Evolutionary conservation across 139 green algal species (phyloP), one percentile per base, ranked within the genome.

Genomic region (Tetradesmus lagerheimii): DNA sequence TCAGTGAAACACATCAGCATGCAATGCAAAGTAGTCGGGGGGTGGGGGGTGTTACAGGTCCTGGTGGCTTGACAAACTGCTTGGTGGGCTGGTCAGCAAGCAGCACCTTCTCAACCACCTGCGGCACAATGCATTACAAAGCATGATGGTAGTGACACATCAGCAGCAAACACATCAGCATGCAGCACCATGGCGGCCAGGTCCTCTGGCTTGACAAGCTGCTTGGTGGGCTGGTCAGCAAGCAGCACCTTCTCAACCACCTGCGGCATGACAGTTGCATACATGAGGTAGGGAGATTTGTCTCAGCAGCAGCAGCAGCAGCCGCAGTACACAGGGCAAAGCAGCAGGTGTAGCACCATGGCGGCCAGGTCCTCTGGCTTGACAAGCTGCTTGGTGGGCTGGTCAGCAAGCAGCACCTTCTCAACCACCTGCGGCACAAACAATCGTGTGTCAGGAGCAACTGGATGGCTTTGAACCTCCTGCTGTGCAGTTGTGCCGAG

Each of bases 1-100:
- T n/a, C n/a, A n/a, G 14, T 57, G 14, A 12, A 57, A 12, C 14
- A 0, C 14, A 18, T 57, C 14, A 12, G 14, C 45, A 18, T 12
- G 45, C 11, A 57, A 57, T n/a, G n/a, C n/a, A n/a, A n/a, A n/a
- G n/a, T n/a, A n/a, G n/a, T n/a, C n/a, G n/a, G n/a, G n/a, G n/a
- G n/a, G 83, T 98, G n/a, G n/a, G n/a, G n/a, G n/a, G n/a, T n/a
- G n/a, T n/a, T n/a, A n/a, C n/a, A n/a, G n/a, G n/a, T n/a, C 96
- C 85, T 97, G 92, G 15, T n/a, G 93, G 88, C 74, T 92, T 92
- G 27, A 98, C 96, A 94, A 98, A 98, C 80, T 94, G 93, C 85
- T 97, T 97, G 47, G 95, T 98, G 31, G 96, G 96, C 93, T 99
- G 97, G 91, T 98, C 96, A 29, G 92, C 93, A 79, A 99, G 93